These are phyloP conservation scores for Mallotus nudiflorus DNA, from an alignment of 345 rosid genomes.

Conservation along the genomic window DNA sequence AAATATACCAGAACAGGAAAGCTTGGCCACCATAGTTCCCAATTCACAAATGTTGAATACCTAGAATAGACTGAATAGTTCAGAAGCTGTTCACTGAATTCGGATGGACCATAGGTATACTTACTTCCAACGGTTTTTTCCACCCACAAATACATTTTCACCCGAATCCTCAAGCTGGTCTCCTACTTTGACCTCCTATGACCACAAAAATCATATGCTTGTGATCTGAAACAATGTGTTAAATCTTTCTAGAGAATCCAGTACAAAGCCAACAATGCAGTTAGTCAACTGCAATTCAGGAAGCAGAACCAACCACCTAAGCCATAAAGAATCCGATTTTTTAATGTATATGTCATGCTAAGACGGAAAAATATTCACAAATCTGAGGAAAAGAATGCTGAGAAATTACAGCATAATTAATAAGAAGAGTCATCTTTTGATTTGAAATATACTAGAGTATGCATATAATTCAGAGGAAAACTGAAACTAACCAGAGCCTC, in stretches of 20 bases:
- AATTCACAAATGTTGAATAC: slow-evolving; percentile 69
- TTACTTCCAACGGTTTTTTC: slow-evolving; percentile 83
- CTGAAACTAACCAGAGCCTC: slow-evolving; percentile 64
- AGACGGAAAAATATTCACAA: not conserved
- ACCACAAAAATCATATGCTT: slow-evolving; percentile 8
- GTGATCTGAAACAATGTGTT: not conserved
- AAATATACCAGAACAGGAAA: slow-evolving; percentile 73
- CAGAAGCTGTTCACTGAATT: not conserved
- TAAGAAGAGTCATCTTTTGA: not conserved
- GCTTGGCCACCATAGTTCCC: slow-evolving; percentile 89
- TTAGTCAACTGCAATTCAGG: not conserved
- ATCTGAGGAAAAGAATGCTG: not conserved
- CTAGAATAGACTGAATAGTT: slow-evolving; percentile 29
- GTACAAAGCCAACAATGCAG: not conserved
- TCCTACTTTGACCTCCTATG: slow-evolving; percentile 71
- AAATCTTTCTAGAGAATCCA: too few species aligned
- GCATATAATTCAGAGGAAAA: not conserved
- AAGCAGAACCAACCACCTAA: not conserved
- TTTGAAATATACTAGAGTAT: not conserved
- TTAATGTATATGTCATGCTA: not conserved
- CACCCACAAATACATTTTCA: slow-evolving; percentile 72
- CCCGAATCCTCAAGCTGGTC: slow-evolving; percentile 68
- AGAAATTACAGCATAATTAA: not conserved
- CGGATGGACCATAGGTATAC: slow-evolving; percentile 12
- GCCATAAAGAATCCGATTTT: not conserved